These are phyloP conservation scores for Taphrina sp. DNA, from an alignment of 1,139 yeast species.

Conservation along the genomic window DNA sequence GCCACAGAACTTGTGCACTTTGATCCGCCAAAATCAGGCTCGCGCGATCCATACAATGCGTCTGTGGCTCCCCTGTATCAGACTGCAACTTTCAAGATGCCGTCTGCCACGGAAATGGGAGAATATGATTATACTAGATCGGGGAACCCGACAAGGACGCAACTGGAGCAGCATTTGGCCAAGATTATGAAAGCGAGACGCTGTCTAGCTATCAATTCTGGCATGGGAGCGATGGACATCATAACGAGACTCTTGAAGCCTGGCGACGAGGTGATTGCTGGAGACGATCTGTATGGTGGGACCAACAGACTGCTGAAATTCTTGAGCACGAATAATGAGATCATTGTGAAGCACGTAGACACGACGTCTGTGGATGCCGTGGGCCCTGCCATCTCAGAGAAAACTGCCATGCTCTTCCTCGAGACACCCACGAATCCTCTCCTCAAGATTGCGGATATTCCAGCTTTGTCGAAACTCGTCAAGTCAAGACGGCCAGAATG, in stretches of 20 bases:
- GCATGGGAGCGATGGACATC: constrained; percentile 82
- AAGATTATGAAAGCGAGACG: constrained; percentile 72
- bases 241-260: constrained; percentile 59
- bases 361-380: constrained; percentile 69
- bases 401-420: constrained; percentile 78
- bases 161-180: constrained; percentile 77
- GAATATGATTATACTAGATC: constrained; percentile 84
- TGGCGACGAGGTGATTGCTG: constrained; percentile 56
- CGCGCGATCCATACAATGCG: constrained; percentile 67
- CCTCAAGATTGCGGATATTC: constrained; percentile 69
- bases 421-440: constrained; percentile 92
- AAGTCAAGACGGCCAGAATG: constrained; percentile 58
- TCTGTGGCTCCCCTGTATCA: constrained; percentile 88
- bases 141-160: constrained; percentile 83
- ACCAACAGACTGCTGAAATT: constrained; percentile 81
- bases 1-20: constrained; percentile 69
- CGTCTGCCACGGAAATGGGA: constrained; percentile 63
- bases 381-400: constrained; percentile 46
- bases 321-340: constrained; percentile 63
- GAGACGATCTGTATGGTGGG: constrained; percentile 91
- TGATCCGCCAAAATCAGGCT: constrained; percentile 47
- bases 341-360: constrained; percentile 73
- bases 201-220: constrained; percentile 80
- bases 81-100: constrained; percentile 88
- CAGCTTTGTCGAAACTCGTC: constrained; percentile 54